phyloP scores from a whole-genome alignment of 2,329 filamentous ascomycete genomes.

The Chaetomium olivaceum region DNA sequence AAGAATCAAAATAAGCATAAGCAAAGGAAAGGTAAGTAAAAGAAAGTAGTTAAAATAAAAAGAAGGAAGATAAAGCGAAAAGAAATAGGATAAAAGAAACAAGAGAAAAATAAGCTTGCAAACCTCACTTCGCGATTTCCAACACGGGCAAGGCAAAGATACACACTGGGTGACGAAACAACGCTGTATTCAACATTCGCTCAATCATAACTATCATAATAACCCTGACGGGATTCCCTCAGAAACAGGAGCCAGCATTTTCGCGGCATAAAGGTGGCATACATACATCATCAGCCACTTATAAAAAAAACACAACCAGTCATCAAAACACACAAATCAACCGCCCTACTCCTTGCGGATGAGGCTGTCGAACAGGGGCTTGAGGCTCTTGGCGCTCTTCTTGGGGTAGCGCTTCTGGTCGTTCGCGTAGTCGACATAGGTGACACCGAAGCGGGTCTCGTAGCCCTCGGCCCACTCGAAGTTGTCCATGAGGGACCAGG shows the following conservation, averaged over 20 bases:
- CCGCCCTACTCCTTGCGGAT: constrained; percentile 59
- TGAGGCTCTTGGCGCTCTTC: constrained; percentile 75
- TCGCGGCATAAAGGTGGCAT: constrained; percentile 1
- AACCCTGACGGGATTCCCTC: constrained; percentile 20
- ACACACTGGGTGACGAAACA: neutral
- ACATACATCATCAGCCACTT: neutral
- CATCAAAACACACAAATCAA: neutral
- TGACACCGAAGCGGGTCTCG: constrained; percentile 81
- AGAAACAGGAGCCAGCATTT: constrained; percentile 10
- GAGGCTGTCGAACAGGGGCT: constrained; percentile 68
- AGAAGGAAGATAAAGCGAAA: too few species aligned
- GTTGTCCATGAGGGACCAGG: constrained; percentile 85
- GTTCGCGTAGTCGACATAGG: constrained; percentile 78
- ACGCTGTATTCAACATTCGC: constrained; percentile 3
- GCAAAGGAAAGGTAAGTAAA: too few species aligned
- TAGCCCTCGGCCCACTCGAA: constrained; percentile 94
- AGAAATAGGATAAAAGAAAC: too few species aligned
- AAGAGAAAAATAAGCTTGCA: too few species aligned
- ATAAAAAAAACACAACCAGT: neutral
- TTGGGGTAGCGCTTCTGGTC: constrained; percentile 80
- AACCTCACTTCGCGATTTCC: too few species aligned
- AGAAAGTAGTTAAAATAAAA: too few species aligned
- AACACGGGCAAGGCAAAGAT: neutral
- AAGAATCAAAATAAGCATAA: too few species aligned
- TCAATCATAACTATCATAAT: constrained; percentile 19